A percentile compares a stretch with the other conserved stretches of the same genome.
These are phyloP conservation scores for Pseudophaeomoniella oleicola DNA, from an alignment of 2,329 filamentous ascomycete species.

Conservation along the genomic window DNA sequence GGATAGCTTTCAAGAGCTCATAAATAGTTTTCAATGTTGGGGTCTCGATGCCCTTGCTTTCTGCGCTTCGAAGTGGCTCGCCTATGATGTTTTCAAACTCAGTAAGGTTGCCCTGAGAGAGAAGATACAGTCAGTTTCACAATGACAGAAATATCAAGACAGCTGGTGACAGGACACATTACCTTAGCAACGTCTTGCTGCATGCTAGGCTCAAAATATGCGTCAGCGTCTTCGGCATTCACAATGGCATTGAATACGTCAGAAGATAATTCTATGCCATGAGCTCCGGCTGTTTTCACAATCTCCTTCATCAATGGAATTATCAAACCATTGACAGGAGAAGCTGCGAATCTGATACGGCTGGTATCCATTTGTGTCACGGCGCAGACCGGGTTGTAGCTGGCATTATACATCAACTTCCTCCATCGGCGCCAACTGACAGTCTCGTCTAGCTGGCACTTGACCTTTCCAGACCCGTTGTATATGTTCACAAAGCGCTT, in stretches of 20 bases:
- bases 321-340: too few relatives aligned
- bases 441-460: slow-evolving; percentile 36
- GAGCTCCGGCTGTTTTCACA: slow-evolving; percentile 38
- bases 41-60: slow-evolving; percentile 27
- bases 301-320: too few relatives aligned
- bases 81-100: slow-evolving; percentile 43
- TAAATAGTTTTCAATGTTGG: slow-evolving; percentile 15
- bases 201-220: too few relatives aligned
- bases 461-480: slow-evolving; percentile 29
- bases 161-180: too few relatives aligned
- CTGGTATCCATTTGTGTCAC: too few relatives aligned
- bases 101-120: too few relatives aligned
- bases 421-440: slow-evolving; percentile 44
- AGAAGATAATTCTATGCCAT: slow-evolving; percentile 21
- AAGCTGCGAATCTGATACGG: too few relatives aligned
- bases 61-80: slow-evolving; percentile 40
- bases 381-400: slow-evolving; percentile 47
- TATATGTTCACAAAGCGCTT: slow-evolving; percentile 27
- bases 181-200: too few relatives aligned
- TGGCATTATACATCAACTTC: slow-evolving; percentile 46
- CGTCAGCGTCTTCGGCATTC: too few relatives aligned
- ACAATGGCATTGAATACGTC: slow-evolving; percentile 16
- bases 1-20: slow-evolving; percentile 14
- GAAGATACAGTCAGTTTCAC: too few relatives aligned
- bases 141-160: too few relatives aligned